These are phyloP conservation scores for Furcasterigmium sp. DNA, from an alignment of 2,329 filamentous ascomycete species.

Conservation along the genomic window DNA sequence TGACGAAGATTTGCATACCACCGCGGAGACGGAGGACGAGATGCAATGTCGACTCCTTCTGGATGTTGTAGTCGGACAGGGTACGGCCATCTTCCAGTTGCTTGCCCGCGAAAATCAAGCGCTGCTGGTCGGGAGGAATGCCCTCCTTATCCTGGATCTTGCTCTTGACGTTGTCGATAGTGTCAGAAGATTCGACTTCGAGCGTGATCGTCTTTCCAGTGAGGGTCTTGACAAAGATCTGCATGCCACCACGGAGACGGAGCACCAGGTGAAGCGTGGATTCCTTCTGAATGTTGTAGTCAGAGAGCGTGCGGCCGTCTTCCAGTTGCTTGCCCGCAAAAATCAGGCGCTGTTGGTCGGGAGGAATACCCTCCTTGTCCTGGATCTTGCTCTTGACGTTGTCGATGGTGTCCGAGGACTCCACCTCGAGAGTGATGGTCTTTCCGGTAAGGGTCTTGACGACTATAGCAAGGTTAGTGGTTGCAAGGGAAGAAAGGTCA, in stretches of 20 bases:
- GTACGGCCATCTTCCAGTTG: constrained; percentile 94
- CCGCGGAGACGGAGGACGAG: constrained; percentile 82
- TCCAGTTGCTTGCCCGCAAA: constrained; percentile 58
- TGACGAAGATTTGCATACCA: constrained; percentile 87
- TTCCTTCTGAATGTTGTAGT: constrained; percentile 89
- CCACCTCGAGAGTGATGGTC: constrained; percentile 31
- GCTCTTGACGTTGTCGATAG: constrained; percentile 92
- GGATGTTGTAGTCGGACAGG: constrained; percentile 89
- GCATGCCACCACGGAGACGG: constrained; percentile 62
- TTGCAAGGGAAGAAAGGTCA: constrained; percentile 6
- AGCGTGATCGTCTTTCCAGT: constrained; percentile 94
- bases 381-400: constrained; percentile 97
- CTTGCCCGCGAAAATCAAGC: constrained; percentile 93
- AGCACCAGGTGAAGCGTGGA: constrained; percentile 71
- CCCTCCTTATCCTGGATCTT: constrained; percentile 99
- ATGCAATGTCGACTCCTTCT: constrained; percentile 86
- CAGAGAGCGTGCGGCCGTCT: constrained; percentile 46
- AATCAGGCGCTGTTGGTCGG: constrained; percentile 90
- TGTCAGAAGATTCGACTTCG: constrained; percentile 83
- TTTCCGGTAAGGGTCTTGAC: constrained; percentile 84
- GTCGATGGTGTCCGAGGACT: constrained; percentile 63
- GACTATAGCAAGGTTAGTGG: constrained; percentile 29
- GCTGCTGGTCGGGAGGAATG: constrained; percentile 93
- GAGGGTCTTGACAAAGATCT: constrained; percentile 76
- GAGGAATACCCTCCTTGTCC: constrained; percentile 95